phyloP scores from a whole-genome alignment of 164 flowering plant genomes.

The Akebia trifoliata region DNA sequence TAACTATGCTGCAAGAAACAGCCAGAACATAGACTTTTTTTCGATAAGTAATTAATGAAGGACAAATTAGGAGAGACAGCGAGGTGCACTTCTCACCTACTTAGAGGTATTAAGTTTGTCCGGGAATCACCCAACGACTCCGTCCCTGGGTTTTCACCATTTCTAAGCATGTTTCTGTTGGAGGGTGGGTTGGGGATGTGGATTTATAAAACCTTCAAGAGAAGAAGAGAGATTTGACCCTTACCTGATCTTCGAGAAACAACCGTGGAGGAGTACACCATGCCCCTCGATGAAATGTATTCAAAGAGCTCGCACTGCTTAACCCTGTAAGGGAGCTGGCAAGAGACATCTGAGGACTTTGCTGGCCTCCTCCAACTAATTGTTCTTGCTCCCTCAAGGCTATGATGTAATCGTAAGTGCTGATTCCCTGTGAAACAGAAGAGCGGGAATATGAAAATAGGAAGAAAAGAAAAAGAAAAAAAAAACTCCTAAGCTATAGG shows the following conservation, averaged over 20 bases:
- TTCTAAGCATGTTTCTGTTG: neutral
- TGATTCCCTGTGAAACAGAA: slow-evolving; percentile 63
- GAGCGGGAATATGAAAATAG: neutral
- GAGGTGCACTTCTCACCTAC: too few relatives aligned
- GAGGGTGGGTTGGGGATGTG: neutral
- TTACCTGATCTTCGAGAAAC: slow-evolving; percentile 97
- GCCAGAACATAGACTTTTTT: too few relatives aligned
- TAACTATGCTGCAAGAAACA: too few relatives aligned
- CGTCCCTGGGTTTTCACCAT: too few relatives aligned
- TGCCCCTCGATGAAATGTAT: slow-evolving; percentile 77
- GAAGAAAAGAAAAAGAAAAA: neutral
- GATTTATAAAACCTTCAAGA: neutral
- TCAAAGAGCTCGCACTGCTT: slow-evolving; percentile 95
- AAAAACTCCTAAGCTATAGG: neutral
- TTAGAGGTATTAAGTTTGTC: too few relatives aligned
- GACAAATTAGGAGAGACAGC: too few relatives aligned
- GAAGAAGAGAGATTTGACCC: neutral
- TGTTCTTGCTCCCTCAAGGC: slow-evolving; percentile 97
- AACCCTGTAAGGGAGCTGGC: slow-evolving; percentile 89
- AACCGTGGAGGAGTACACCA: slow-evolving; percentile 99
- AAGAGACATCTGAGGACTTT: slow-evolving; percentile 93
- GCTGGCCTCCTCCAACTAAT: slow-evolving; percentile 71
- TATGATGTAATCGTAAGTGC: slow-evolving; percentile 95
- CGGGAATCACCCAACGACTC: too few relatives aligned
- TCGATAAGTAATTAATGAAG: too few relatives aligned